phyloP scores from a whole-genome alignment of 2,329 filamentous ascomycete genomes.

The Sphaerulina vaccinii region DNA sequence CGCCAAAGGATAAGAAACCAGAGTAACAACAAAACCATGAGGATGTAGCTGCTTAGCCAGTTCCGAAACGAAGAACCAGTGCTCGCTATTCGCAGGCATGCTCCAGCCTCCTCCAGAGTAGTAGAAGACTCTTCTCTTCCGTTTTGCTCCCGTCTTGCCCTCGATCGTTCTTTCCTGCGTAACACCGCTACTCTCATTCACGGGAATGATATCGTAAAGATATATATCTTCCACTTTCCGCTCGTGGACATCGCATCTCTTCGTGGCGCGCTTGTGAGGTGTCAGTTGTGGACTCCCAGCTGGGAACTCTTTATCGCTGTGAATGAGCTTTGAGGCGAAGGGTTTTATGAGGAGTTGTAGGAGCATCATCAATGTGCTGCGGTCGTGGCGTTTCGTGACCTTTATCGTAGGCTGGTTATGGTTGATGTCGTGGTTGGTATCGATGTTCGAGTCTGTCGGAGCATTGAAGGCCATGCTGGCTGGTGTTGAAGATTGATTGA shows the following conservation, averaged over 20 bases:
- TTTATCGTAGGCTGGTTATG: conserved; percentile 29
- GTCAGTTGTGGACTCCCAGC: conserved; percentile 44
- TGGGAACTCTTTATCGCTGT: conserved; percentile 34
- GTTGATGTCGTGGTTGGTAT: conserved; percentile 2
- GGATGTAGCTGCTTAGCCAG: conserved; percentile 44
- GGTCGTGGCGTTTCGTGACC: conserved; percentile 41
- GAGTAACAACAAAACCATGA: conserved; percentile 39
- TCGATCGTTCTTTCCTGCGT: not conserved
- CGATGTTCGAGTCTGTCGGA: not conserved
- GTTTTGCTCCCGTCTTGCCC: conserved; percentile 12
- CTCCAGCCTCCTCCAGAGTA: conserved; percentile 60
- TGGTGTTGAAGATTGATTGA: not conserved
- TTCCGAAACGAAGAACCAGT: conserved; percentile 54
- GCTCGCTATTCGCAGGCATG: conserved; percentile 49
- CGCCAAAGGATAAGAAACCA: conserved; percentile 56
- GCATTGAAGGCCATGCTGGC: conserved; percentile 4
- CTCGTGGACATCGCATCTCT: conserved; percentile 41
- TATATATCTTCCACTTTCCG: conserved; percentile 45
- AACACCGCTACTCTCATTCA: conserved; percentile 3
- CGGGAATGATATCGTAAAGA: conserved; percentile 46
- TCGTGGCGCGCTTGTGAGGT: conserved; percentile 37
- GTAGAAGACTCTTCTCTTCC: conserved; percentile 50
- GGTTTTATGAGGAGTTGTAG: conserved; percentile 41
- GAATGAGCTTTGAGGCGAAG: conserved; percentile 40
- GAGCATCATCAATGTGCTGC: conserved; percentile 37